Percentiles rank a stretch among this genome's conserved stretches.
Conservation (phyloP, 305 asterid genomes). For the Solanum hybrid region DNA sequence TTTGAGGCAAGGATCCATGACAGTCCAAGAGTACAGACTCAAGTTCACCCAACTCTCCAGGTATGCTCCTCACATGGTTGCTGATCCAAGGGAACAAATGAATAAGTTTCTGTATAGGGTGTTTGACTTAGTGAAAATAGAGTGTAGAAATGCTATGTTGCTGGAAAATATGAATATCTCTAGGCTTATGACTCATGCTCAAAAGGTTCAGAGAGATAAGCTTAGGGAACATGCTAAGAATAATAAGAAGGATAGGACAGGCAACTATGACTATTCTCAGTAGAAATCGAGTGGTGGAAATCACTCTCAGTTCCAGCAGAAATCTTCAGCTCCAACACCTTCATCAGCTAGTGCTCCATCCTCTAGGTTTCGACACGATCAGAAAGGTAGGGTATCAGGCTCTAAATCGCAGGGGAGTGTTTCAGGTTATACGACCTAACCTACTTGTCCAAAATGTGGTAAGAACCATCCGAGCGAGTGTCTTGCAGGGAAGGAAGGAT, state of each 20-base stretch:
- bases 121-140: neutral
- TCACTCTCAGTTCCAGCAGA: neutral
- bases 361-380: neutral
- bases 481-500: neutral
- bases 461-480: neutral
- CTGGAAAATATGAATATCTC: neutral
- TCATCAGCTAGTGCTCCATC: neutral
- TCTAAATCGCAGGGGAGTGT: neutral
- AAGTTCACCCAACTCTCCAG: neutral
- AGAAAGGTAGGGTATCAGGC: neutral
- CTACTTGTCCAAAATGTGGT: neutral
- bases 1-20: neutral
- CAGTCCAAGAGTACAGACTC: neutral
- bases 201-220: neutral
- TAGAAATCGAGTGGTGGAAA: neutral
- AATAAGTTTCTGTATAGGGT: neutral
- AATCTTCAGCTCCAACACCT: neutral
- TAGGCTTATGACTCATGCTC: neutral
- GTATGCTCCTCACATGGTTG: neutral
- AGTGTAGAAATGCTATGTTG: neutral
- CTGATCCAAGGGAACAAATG: neutral
- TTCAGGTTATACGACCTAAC: neutral
- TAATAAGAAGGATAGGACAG: neutral
- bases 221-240: neutral
- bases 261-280: neutral